Conservation (phyloP, 1,284 basidiomycete genomes). For the Mycocalia duriaeana region DNA sequence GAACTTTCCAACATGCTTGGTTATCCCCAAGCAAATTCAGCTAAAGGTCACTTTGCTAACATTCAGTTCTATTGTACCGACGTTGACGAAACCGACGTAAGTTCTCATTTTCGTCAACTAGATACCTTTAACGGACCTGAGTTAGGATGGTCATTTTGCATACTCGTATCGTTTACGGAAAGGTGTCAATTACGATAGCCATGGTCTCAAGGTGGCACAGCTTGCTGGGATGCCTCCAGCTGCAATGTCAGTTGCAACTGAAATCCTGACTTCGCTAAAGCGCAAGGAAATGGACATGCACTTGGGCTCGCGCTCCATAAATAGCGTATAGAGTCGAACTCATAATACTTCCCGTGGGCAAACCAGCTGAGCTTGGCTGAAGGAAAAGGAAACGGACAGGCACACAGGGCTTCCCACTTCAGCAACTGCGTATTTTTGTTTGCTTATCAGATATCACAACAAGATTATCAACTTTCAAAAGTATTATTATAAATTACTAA, state of each 20-base stretch:
- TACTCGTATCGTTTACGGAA: constrained; percentile 81
- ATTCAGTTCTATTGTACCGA: constrained; percentile 89
- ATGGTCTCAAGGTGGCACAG: constrained; percentile 88
- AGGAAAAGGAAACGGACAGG: too few species aligned
- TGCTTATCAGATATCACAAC: too few species aligned
- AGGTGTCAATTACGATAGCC: constrained; percentile 89
- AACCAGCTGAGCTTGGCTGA: too few species aligned
- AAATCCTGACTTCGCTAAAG: too few species aligned
- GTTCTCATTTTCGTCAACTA: constrained; percentile 18
- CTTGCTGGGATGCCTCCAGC: constrained; percentile 79
- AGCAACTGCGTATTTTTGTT: too few species aligned
- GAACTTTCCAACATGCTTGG: constrained; percentile 86
- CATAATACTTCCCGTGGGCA: too few species aligned
- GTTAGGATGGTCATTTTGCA: constrained; percentile 67
- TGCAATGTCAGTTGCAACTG: constrained; percentile 55
- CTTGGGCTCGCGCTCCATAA: too few species aligned
- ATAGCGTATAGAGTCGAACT: too few species aligned
- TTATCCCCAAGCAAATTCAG: constrained; percentile 34
- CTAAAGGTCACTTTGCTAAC: constrained; percentile 44
- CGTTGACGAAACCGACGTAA: constrained; percentile 69
- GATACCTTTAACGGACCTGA: constrained; percentile 3
- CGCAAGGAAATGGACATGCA: too few species aligned
- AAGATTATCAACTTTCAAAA: too few species aligned
- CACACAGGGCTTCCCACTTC: too few species aligned
- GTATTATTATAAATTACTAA: too few species aligned